Evolutionary conservation across 306 rosid genomes (phyloP).

Genomic region (Quercus aquifolioides): DNA sequence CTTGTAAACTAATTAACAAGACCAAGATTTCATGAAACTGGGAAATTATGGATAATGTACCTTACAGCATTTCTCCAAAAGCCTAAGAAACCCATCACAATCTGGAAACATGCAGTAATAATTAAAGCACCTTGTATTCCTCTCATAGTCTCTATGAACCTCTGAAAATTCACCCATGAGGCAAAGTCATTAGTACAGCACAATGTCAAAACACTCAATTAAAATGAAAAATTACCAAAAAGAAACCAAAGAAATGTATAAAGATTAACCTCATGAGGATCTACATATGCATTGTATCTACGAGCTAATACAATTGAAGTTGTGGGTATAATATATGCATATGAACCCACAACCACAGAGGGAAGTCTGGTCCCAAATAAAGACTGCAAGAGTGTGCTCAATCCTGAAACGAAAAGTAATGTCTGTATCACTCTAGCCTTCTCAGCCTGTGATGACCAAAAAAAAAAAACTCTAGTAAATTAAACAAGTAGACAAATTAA

Average conservation of each 20-base stretch:
- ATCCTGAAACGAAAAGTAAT: constrained; percentile 47
- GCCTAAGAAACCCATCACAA: constrained; percentile 64
- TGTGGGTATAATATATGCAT: constrained; percentile 36
- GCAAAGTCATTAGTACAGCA: neutral
- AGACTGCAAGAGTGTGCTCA: constrained; percentile 47
- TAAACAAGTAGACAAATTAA: neutral
- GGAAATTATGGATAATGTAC: constrained; percentile 20
- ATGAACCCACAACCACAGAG: constrained; percentile 39
- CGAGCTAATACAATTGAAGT: constrained; percentile 37
- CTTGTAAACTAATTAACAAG: neutral
- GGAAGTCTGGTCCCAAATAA: constrained; percentile 57
- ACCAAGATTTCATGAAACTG: neutral
- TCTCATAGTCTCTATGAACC: constrained; percentile 67
- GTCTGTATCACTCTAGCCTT: constrained; percentile 52
- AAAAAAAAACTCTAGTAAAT: neutral
- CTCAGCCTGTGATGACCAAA: constrained; percentile 29
- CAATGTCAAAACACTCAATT: neutral
- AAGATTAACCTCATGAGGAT: constrained; percentile 35
- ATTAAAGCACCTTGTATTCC: constrained; percentile 88
- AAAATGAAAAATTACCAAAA: neutral
- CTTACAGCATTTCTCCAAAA: constrained; percentile 78
- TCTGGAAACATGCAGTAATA: constrained; percentile 61
- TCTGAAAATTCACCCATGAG: constrained; percentile 36
- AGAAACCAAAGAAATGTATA: neutral
- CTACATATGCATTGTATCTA: constrained; percentile 28